Base-by-base conservation (phyloP, 805 yeast species). In the Starmerella geochares region DNA sequence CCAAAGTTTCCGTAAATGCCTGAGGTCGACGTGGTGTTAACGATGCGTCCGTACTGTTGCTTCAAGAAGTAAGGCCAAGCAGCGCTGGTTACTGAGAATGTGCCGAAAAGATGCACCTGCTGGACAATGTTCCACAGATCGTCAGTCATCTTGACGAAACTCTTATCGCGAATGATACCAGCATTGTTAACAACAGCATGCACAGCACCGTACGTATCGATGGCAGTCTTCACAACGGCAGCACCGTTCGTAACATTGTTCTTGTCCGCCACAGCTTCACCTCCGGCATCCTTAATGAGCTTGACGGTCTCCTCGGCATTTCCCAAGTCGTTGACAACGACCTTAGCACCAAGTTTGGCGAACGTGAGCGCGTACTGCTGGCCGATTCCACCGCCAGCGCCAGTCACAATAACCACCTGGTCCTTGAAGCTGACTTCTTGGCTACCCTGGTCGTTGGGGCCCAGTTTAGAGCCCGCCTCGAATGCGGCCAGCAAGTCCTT, bases 1-100 rank as follows among this genome's bases (percentile, higher is more conserved):
- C 98, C 98, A 70, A 90, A 90, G 72, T 83, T 86, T 56, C 98
- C 98, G 67, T 90, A 90, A 59, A 90, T 87, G 57, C 97, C 98
- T 2, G 96, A 87, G 9, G 97, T 90, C 17, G 96, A 87, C 21
- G 96, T 77, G 40, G 94, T 85, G 68, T 90, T 90, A 58, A 90
- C 77, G 50, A 90, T 81, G 56, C 79, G 75, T 59, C 97, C 96
- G 48, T 76, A 74, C 58, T 80, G 78, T 68, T 88, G 86, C 64
- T 85, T 77, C 49, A 75, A 58, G 66, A 90, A 85, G 57, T 83
- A 71, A 32, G 96, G 96, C 96, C 96, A 90, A 9, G 90, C 95
- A 47, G 88, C 82, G 64, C 84, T 82, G 58, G 86, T 78, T 65
- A 90, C 77, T 61, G 81, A 75, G 70, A 71, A 87, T 25, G 95